A percentile compares a stretch with the other conserved stretches of the same genome.
Evolutionary conservation across 208 protist species (phyloP).

Genomic region (Trypanosoma congolense): DNA sequence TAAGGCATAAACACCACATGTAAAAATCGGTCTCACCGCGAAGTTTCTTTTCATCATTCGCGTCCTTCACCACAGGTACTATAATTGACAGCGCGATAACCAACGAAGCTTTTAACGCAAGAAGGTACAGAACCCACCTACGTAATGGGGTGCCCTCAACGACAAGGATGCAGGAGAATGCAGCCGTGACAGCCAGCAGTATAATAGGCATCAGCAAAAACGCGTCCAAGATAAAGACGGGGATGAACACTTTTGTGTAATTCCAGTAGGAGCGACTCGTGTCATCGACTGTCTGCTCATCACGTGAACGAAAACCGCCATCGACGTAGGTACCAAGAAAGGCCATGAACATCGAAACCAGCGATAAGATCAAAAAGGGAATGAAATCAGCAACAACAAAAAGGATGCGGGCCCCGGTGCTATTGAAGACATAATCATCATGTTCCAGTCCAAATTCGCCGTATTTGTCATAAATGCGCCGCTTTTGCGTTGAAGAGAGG

Average conservation of each 20-base stretch:
- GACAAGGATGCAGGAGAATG: too few relatives aligned
- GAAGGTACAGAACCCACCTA: too few relatives aligned
- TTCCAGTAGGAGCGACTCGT: conserved; percentile 33
- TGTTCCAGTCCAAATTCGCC: too few relatives aligned
- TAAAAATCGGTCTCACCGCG: conserved; percentile 35
- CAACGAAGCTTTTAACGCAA: too few relatives aligned
- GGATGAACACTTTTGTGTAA: conserved; percentile 66
- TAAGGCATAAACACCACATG: conserved; percentile 61
- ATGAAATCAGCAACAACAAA: conserved; percentile 14
- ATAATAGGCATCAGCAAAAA: too few relatives aligned
- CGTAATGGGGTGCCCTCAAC: too few relatives aligned
- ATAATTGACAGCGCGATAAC: conserved; percentile 47
- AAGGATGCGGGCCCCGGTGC: conserved; percentile 17
- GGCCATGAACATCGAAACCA: conserved; percentile 58
- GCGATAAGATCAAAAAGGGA: conserved; percentile 21
- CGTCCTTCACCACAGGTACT: conserved; percentile 60
- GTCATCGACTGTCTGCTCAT: conserved; percentile 4
- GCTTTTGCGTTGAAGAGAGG: conserved; percentile 65
- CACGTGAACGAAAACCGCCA: conserved; percentile 22
- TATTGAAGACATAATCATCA: too few relatives aligned
- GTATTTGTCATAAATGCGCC: conserved; percentile 57
- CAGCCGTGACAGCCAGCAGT: too few relatives aligned
- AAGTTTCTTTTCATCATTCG: conserved; percentile 29
- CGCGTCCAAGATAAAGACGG: conserved; percentile 55
- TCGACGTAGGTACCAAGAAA: conserved; percentile 50